Base-by-base conservation (phyloP, 148 eudicot species). In the Silene conica region DNA sequence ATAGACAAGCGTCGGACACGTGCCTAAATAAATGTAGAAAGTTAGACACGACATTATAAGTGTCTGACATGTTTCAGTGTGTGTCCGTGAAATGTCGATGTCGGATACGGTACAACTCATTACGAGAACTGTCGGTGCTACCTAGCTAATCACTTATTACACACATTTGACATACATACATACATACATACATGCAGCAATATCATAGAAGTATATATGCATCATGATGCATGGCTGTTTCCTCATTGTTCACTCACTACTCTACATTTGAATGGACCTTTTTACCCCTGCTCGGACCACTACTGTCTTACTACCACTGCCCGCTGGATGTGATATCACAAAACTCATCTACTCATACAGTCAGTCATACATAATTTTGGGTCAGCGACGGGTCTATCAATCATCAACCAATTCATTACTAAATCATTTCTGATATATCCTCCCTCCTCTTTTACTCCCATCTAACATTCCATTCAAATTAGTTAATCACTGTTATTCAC, bases 271-370 rank as follows among this genome's bases (percentile, higher is more conserved):
- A 50, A 50, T 50, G 20, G 45, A 64, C 68, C 20, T 0, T 26
- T 13, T 16, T 61, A 61, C 65, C 68, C 68, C 68, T 64, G 68
- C 68, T 48, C 68, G 20, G 6, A 13, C 68, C 26, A 15, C 68
- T 38, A 41, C 14, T n/a, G n/a, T n/a, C n/a, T n/a, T n/a, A n/a
- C n/a, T 4, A 11, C 41, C 31, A 1, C 41, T 63, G 46, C 46
- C 68, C 68, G 68, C 45, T 26, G 8, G 68, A 64, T 64, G 68
- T 64, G 68, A 64, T 28, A 64, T 45, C 15, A 34, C 68, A 34
- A 34, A 31, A 38, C 6, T 31, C 34, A 62, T 21, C 26, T 25
- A 8, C 26, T 31, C 34, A 26, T 26, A 26, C 2, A n/a, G n/a
- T n/a, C n/a, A n/a, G n/a, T n/a, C n/a, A 31, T 31, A 3, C 34